A percentile compares a stretch with the other conserved stretches of the same genome.
Conservation (phyloP, 2,329 filamentous ascomycete genomes). For the Sporothrix pallida region DNA sequence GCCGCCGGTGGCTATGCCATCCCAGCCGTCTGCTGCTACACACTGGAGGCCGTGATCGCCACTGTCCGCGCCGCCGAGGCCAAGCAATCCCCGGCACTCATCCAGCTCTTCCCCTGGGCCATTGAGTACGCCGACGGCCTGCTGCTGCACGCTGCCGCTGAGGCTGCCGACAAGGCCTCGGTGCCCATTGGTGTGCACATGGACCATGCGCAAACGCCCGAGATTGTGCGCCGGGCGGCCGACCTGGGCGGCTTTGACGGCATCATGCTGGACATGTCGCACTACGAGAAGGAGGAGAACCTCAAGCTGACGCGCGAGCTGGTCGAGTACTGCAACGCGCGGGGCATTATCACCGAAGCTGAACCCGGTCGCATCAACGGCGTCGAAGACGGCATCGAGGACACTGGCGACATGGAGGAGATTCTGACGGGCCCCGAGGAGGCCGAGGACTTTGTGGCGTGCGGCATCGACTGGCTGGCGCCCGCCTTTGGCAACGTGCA, state of each 20-base stretch:
- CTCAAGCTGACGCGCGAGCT: slow-evolving; percentile 65
- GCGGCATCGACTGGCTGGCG: slow-evolving; percentile 75
- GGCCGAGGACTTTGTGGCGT: slow-evolving; percentile 71
- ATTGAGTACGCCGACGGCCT: slow-evolving; percentile 66
- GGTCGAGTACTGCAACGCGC: slow-evolving; percentile 66
- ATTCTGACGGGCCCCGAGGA: slow-evolving; percentile 70
- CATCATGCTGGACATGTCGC: slow-evolving; percentile 77
- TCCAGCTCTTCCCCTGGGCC: slow-evolving; percentile 77
- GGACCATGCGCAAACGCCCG: slow-evolving; percentile 69
- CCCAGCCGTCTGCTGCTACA: slow-evolving; percentile 58
- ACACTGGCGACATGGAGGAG: slow-evolving; percentile 57
- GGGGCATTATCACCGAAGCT: slow-evolving; percentile 70
- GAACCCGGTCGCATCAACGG: slow-evolving; percentile 65
- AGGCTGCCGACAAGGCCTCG: slow-evolving; percentile 59
- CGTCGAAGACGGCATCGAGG: slow-evolving; percentile 74
- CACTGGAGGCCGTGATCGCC: slow-evolving; percentile 57
- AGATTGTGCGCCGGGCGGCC: slow-evolving; percentile 65
- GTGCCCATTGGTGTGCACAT: slow-evolving; percentile 69
- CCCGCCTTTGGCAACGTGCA: slow-evolving; percentile 80
- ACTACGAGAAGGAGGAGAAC: slow-evolving; percentile 72
- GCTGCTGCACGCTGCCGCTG: slow-evolving; percentile 61
- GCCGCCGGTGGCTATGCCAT: slow-evolving; percentile 62
- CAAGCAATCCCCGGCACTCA: slow-evolving; percentile 69
- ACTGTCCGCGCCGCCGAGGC: slow-evolving; percentile 71
- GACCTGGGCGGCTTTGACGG: slow-evolving; percentile 66